Base-by-base conservation (phyloP, 2,329 filamentous ascomycete species). In the Penicillium crustosum region DNA sequence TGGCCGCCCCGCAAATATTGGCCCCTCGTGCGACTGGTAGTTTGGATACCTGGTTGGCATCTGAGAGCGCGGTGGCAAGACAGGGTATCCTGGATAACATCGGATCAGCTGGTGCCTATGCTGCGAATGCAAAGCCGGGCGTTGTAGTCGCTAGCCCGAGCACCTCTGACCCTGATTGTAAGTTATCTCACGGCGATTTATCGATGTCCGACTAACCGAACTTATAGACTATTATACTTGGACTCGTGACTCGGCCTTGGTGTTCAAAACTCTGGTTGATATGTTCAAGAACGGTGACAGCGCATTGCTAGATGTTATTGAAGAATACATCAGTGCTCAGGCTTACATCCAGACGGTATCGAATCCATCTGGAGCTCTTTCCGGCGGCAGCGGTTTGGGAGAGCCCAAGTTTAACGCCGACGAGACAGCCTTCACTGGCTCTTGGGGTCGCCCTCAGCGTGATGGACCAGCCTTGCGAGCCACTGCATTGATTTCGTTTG, bases 401-500 rank as follows among this genome's bases (percentile, higher is more conserved):
- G 90, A 93, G 72, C 83, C 90, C 55, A 93, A 93, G 74, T 93
- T 84, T 74, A 79, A 88, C 55, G 84, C 85, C 41, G 82, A 91
- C 62, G 75, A 83, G 58, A 83, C 78, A 10, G 79, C 84, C 8
- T 92, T 85, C 70, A 89, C 71, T 2, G 72, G 84, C 29, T 70
- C 77, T 6, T 93, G 90, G 90, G 90, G 89, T 29, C 85, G 90
- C 21, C 90, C 90, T 13, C 90, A 94, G 74, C 82, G 88, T 42
- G 90, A 94, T 73, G 90, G 90, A 0, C 90, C 91, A 25, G 85
- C 90, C 23, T 82, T 94, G 39, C 83, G 91, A 50, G 90, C 89
- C 1, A 90, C 86, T 45, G 85, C 90, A 2, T 74, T 94, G 67
- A 87, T 89, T 53, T 80, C 81, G 0, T 94, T 93, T 69, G 83